Evolutionary conservation across 495 filamentous ascomycete genomes (phyloP), one percentile per base, ranked within the genome.

Genomic region (Talaromyces ruber): DNA sequence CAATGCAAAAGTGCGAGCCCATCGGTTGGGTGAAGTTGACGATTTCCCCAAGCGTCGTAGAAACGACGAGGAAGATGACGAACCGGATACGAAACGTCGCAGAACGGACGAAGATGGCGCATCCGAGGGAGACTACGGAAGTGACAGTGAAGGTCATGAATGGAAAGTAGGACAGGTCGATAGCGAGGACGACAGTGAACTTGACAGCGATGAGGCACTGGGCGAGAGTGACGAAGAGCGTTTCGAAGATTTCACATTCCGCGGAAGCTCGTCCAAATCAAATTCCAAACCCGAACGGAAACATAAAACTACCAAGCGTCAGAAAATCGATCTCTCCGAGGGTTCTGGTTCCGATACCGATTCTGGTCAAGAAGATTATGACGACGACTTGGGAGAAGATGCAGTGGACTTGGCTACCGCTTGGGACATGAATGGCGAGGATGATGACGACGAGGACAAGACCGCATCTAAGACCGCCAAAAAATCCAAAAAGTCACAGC

Each of bases 151-250:
- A 64, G 93, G 92, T 21, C 88, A 94, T 72, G 82, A 90, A 66
- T 98, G 94, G 94, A 88, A 81, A 64, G 70, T 95, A 39, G 91
- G 91, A 54, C 81, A 89, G 62, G 86, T 86, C 18, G 85, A 82
- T 55, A 89, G 80, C 61, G 88, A 91, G 61, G 84, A 94, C 58
- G 91, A 93, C 63, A 88, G 84, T 29, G 92, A 95, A 63, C 76
- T 98, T 55, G 92, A 98, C 70, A 92, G 88, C 64, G 93, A 97
- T 62, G 93, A 97, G 69, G 93, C 93, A 32, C 88, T 97, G 79
- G 93, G 92, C 8, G 87, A 87, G 62, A 93, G 90, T 65, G 91
- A 96, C 67, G 86, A 93, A 71, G 91, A 96, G 67, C 77, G 79
- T 64, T 94, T 94, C 66, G 87, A 89, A 45, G 86, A 84, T 7